Conservation (phyloP, 2,329 filamentous ascomycete genomes). For the Emergomyces pasteurianus region DNA sequence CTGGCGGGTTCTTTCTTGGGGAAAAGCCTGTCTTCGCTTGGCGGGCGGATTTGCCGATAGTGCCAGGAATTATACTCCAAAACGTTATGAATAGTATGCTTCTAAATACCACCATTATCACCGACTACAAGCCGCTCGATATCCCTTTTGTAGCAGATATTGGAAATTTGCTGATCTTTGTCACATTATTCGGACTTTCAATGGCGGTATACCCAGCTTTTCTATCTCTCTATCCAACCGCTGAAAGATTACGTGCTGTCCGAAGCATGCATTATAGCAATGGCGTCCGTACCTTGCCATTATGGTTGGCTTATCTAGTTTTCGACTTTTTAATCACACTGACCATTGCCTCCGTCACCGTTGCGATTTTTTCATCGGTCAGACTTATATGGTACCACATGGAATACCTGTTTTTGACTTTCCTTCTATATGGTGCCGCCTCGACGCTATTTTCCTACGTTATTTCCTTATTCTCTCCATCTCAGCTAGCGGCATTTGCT, state of each 20-base stretch:
- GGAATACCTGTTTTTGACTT: slow-evolving; percentile 68
- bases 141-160: slow-evolving; percentile 56
- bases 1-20: slow-evolving; percentile 66
- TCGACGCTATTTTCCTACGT: slow-evolving; percentile 67
- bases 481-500: slow-evolving; percentile 73
- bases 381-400: slow-evolving; percentile 60
- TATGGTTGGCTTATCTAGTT: slow-evolving; percentile 70
- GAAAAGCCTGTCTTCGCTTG: slow-evolving; percentile 56
- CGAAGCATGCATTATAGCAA: slow-evolving; percentile 83
- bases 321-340: slow-evolving; percentile 73
- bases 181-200: slow-evolving; percentile 70
- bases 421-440: slow-evolving; percentile 68
- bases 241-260: slow-evolving; percentile 66
- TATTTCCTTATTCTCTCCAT: slow-evolving; percentile 65
- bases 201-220: slow-evolving; percentile 75
- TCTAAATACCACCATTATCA: slow-evolving; percentile 55
- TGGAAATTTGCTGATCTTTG: slow-evolving; percentile 64
- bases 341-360: slow-evolving; percentile 51
- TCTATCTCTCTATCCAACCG: slow-evolving; percentile 79
- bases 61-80: slow-evolving; percentile 40
- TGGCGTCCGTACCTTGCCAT: slow-evolving; percentile 65
- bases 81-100: slow-evolving; percentile 54
- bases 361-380: slow-evolving; percentile 54
- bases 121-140: slow-evolving; percentile 63
- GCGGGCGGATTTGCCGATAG: slow-evolving; percentile 46